Evolutionary conservation across 208 protist species (phyloP), one percentile per base, ranked within the genome.

Genomic region (Leishmania amazonensis): DNA sequence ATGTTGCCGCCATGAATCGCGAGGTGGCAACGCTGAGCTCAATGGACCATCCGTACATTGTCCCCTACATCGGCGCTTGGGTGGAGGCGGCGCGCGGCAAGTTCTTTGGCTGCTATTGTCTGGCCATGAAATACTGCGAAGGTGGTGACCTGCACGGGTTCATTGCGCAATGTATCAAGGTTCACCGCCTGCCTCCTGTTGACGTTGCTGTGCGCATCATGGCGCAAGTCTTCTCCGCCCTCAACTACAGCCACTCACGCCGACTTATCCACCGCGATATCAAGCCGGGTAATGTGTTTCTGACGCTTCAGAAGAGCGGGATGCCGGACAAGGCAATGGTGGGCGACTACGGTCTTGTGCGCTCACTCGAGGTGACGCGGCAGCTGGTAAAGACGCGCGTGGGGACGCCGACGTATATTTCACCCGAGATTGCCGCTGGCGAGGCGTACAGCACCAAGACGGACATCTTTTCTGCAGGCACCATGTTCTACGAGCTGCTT

Each of bases 401-500:
- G 40, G 97, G 96, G 40, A 97, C 95, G 58, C 96, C 97, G 35
- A 96, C 93, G 72, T 99, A 99, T 91, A 92, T 97, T 83, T 96
- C 95, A 1, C 98, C 98, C 0, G 96, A 99, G 81, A 95, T 99
- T 47, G 96, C 94, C 31, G 80, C 89, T 0, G 91, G 94, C 15
- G 93, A 96, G 78, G 57, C 90, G 51, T 99, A 99, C 90, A 97
- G 89, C 75, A 85, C 89, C 49, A 98, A 98, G 81, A 95, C 91
- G 11, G 98, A 99, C 87, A 93, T 99, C 28, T 99, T 98, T 87
- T 95, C 96, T 17, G 88, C 98, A 1, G 96, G 96, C 4, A 89
- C 86, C 17, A 91, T 97, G 80, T 93, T 98, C 67, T 98, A 95
- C 80, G 96, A 98, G 79, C 83, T 98, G 51, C 85, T 94, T 80